Base-by-base conservation (phyloP, 139 green algal species). In the Micractinium conductrix region DNA sequence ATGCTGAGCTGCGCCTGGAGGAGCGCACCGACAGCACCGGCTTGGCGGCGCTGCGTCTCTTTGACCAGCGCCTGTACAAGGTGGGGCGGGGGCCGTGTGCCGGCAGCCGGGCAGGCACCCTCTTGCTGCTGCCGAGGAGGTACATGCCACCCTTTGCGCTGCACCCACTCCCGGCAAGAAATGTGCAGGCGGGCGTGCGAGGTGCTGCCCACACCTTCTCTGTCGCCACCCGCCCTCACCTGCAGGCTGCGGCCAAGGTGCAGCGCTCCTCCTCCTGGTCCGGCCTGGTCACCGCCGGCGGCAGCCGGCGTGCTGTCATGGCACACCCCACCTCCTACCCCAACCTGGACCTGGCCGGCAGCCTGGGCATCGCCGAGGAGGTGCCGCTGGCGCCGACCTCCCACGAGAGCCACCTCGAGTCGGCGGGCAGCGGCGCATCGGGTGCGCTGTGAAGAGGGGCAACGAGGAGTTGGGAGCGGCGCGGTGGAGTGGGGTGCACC, bases 51-150 rank as follows among this genome's bases (percentile, higher is more conserved):
- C 60, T 94, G 72, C 53, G 74, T 65, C 75, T 65, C 26, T 94
- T 94, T 88, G 91, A 94, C 74, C n/a, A 48, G n/a, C 67, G 76
- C 37, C 79, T 93, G 78, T 71, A 45, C 26, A 48, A 63, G 4
- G 87, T n/a, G n/a, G n/a, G n/a, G n/a, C n/a, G n/a, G n/a, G n/a
- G n/a, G n/a, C n/a, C n/a, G n/a, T n/a, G n/a, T n/a, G n/a, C n/a
- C n/a, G n/a, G n/a, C n/a, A n/a, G n/a, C n/a, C n/a, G n/a, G n/a
- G n/a, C n/a, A n/a, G n/a, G n/a, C n/a, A n/a, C n/a, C n/a, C n/a
- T n/a, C n/a, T n/a, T n/a, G n/a, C n/a, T n/a, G n/a, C n/a, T n/a
- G n/a, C n/a, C n/a, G n/a, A n/a, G n/a, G n/a, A n/a, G n/a, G n/a
- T n/a, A n/a, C n/a, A n/a, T n/a, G n/a, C n/a, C n/a, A n/a, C n/a